Evolutionary conservation across 768 basidiomycete genomes (phyloP).

Genomic region (Lentinula edodes): DNA sequence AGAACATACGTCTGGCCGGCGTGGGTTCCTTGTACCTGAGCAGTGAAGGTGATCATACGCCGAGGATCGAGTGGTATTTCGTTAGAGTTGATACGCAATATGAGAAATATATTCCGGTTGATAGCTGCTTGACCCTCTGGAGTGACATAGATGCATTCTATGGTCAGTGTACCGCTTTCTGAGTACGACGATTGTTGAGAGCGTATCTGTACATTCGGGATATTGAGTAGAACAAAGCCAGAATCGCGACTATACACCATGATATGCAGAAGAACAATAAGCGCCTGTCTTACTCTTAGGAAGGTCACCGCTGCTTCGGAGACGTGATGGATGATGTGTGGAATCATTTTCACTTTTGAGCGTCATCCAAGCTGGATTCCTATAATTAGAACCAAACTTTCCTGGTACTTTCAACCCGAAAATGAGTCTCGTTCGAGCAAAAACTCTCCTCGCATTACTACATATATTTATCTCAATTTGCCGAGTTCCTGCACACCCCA

Average conservation of each 20-base stretch:
- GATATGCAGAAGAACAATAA: no score
- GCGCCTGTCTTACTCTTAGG: no score
- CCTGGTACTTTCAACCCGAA: no score
- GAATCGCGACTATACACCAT: neutral
- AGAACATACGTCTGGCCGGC: constrained; percentile 43
- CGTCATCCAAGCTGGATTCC: no score
- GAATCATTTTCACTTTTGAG: no score
- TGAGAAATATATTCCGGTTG: constrained; percentile 60
- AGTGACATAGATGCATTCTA: constrained; percentile 58
- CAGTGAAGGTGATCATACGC: constrained; percentile 34
- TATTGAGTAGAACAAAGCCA: constrained; percentile 46
- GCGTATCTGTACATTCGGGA: constrained; percentile 42
- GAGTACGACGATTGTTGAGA: constrained; percentile 17
- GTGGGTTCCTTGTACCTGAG: constrained; percentile 20
- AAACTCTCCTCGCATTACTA: no score
- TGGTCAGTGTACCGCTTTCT: constrained; percentile 40
- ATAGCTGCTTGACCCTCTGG: constrained; percentile 19
- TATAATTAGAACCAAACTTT: no score
- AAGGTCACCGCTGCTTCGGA: no score
- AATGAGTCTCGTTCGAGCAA: no score
- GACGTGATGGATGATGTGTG: no score
- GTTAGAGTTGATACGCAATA: constrained; percentile 48
- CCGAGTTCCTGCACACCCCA: no score
- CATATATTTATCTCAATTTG: no score
- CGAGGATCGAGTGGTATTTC: constrained; percentile 61